phyloP scores from a whole-genome alignment of 2,329 filamentous ascomycete species.

The Dactylellina drechsleri region DNA sequence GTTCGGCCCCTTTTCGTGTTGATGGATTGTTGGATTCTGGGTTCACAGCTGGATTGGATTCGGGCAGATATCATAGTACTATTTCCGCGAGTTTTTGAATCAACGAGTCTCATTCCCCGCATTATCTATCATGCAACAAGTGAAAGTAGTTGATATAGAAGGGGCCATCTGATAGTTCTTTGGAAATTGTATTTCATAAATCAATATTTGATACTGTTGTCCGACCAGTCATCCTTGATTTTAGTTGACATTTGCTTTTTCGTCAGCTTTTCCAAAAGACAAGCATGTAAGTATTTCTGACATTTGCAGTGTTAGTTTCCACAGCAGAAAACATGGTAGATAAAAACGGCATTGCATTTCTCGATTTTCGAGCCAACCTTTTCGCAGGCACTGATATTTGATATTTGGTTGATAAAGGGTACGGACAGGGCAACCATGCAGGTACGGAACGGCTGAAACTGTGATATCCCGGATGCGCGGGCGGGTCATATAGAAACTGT shows the following conservation, averaged over 20 bases:
- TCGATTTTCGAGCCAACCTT: slow-evolving; percentile 9
- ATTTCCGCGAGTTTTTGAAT: neutral
- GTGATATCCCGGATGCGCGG: slow-evolving; percentile 38
- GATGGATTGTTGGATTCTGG: slow-evolving; percentile 15
- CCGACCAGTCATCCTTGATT: too few relatives aligned
- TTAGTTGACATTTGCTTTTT: too few relatives aligned
- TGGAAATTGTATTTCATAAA: too few relatives aligned
- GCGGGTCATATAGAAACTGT: slow-evolving; percentile 31
- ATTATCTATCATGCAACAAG: too few relatives aligned
- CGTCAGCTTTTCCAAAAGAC: too few relatives aligned
- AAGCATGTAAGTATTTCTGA: neutral
- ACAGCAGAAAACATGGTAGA: neutral
- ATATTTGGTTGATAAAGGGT: neutral
- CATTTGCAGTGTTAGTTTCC: slow-evolving; percentile 1
- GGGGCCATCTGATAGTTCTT: too few relatives aligned
- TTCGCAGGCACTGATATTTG: neutral
- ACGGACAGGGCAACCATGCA: slow-evolving; percentile 16
- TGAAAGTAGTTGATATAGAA: too few relatives aligned
- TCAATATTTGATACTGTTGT: too few relatives aligned
- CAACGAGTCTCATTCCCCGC: too few relatives aligned
- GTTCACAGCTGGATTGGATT: neutral
- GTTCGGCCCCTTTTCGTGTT: slow-evolving; percentile 6
- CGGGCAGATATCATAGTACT: too few relatives aligned
- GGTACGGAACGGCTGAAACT: slow-evolving; percentile 51
- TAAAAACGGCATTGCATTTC: neutral